A percentile compares a stretch with the other conserved stretches of the same genome.
Conservation (phyloP, 306 rosid genomes). For the Castanea crenata region DNA sequence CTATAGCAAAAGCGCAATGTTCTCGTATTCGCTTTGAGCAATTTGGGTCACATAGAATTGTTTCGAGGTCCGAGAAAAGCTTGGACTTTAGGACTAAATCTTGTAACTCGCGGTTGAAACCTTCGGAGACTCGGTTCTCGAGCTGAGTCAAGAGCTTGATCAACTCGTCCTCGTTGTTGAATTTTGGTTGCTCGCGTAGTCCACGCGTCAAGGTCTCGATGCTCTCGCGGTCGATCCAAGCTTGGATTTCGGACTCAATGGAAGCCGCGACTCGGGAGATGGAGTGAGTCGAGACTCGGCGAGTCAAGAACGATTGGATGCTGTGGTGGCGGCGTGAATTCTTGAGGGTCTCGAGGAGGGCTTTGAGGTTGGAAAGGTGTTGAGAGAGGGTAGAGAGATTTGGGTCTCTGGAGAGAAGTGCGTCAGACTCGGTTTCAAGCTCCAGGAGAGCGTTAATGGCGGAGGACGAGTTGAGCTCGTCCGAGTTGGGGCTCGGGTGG, state of each 20-base stretch:
- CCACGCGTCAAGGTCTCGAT: slow-evolving; percentile 31
- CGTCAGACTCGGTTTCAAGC: slow-evolving; percentile 64
- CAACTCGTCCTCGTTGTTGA: slow-evolving; percentile 28
- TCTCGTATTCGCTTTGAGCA: slow-evolving; percentile 45
- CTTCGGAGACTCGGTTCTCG: slow-evolving; percentile 52
- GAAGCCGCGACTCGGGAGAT: slow-evolving; percentile 62
- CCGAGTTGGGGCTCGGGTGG: slow-evolving; percentile 39
- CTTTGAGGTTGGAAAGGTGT: slow-evolving; percentile 58
- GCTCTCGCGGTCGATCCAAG: slow-evolving; percentile 86
- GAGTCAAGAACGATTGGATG: slow-evolving; percentile 58
- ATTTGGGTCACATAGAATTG: slow-evolving; percentile 41
- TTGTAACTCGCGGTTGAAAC: slow-evolving; percentile 71
- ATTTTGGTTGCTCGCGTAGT: slow-evolving; percentile 18
- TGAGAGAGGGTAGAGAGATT: slow-evolving; percentile 50
- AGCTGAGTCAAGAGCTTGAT: slow-evolving; percentile 44
- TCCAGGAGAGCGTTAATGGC: slow-evolving; percentile 75
- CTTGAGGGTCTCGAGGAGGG: slow-evolving; percentile 44
- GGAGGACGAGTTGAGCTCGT: slow-evolving; percentile 53
- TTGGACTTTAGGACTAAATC: slow-evolving; percentile 58
- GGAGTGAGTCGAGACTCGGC: slow-evolving; percentile 58
- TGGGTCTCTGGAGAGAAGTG: slow-evolving; percentile 58
- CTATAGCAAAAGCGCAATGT: slow-evolving; percentile 40
- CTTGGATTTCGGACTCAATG: slow-evolving; percentile 71
- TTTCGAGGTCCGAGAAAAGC: slow-evolving; percentile 49
- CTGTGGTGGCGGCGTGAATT: slow-evolving; percentile 23